These are phyloP conservation scores for Podospora fimiseda DNA, from an alignment of 495 filamentous ascomycete species.

Conservation along the genomic window DNA sequence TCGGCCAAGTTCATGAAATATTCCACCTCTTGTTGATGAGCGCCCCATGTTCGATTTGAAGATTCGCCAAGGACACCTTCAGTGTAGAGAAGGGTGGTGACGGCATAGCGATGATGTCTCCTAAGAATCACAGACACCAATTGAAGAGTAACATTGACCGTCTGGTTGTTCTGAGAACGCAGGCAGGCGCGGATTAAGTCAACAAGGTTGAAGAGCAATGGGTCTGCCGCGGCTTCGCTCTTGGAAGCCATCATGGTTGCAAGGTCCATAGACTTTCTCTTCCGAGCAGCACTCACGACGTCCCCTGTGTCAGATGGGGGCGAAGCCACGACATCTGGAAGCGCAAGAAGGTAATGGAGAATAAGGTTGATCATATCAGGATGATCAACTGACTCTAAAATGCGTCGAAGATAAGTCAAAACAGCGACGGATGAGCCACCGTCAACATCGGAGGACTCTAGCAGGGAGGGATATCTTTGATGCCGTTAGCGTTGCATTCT, in stretches of 20 bases:
- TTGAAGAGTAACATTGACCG: constrained; percentile 78
- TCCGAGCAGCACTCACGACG: constrained; percentile 58
- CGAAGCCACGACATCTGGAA: constrained; percentile 47
- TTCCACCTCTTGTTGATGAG: constrained; percentile 72
- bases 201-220: constrained; percentile 83
- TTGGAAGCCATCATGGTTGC: constrained; percentile 68
- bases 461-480: constrained; percentile 80
- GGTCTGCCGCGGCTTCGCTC: constrained; percentile 64
- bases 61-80: constrained; percentile 46
- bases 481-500: constrained; percentile 9
- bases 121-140: constrained; percentile 77
- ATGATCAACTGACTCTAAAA: constrained; percentile 84
- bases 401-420: constrained; percentile 83
- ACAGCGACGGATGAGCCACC: constrained; percentile 95
- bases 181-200: constrained; percentile 85
- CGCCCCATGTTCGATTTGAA: constrained; percentile 63
- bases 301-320: constrained; percentile 19
- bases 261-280: constrained; percentile 82
- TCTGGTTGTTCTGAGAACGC: constrained; percentile 78
- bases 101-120: constrained; percentile 79
- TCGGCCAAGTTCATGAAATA: constrained; percentile 66
- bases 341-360: constrained; percentile 82
- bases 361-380: constrained; percentile 89
- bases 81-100: constrained; percentile 65
- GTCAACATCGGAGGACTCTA: constrained; percentile 94